phyloP scores from a whole-genome alignment of 2,329 filamentous ascomycete genomes.

The Chaetomium sp. region DNA sequence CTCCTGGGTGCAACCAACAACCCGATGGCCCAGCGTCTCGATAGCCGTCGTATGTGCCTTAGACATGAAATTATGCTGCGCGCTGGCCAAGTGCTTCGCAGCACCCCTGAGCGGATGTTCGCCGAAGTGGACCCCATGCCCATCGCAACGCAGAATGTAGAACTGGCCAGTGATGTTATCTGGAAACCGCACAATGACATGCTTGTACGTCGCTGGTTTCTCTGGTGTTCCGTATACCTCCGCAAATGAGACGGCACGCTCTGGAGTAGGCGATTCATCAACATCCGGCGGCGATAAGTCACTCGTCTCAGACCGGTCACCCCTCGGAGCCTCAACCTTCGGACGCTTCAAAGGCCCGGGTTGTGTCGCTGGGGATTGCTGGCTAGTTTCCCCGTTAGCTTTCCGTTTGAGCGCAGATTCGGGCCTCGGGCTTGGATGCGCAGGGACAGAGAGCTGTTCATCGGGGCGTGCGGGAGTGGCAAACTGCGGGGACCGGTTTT shows the following conservation, averaged over 20 bases:
- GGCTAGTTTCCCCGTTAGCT: conserved; percentile 4
- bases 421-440: neutral
- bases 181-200: conserved; percentile 30
- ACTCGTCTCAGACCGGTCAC: neutral
- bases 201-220: conserved; percentile 29
- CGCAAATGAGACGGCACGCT: conserved; percentile 28
- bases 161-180: conserved; percentile 21
- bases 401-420: conserved; percentile 9
- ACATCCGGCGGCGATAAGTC: neutral
- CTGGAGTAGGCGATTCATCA: neutral
- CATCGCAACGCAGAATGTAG: conserved; percentile 36
- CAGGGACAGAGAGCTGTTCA: neutral
- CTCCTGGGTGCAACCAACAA: conserved; percentile 29
- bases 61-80: conserved; percentile 26
- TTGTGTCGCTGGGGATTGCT: neutral
- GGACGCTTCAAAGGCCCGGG: conserved; percentile 1
- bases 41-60: conserved; percentile 29
- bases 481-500: neutral
- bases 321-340: neutral
- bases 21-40: conserved; percentile 29
- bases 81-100: conserved; percentile 33
- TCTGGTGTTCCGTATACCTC: conserved; percentile 27
- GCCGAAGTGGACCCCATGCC: conserved; percentile 34
- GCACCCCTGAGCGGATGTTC: conserved; percentile 31
- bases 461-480: neutral